These are phyloP conservation scores for Rhynchospora pubera DNA, from an alignment of 176 grass and related monocot species.

Conservation along the genomic window DNA sequence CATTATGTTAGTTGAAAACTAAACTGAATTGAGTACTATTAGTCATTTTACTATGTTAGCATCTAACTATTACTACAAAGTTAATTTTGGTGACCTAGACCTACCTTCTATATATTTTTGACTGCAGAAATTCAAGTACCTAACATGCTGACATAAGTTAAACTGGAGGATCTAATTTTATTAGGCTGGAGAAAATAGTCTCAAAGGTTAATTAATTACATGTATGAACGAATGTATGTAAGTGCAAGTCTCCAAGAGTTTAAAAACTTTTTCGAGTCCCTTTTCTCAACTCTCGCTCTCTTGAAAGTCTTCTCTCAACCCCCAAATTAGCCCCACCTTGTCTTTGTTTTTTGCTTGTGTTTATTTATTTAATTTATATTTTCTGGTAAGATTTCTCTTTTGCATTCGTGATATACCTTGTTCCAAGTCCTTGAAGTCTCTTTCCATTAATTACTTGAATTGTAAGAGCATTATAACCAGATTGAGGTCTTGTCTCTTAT, in stretches of 20 bases:
- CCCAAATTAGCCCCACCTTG: neutral
- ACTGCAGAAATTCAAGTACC: neutral
- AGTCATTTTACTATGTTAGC: neutral
- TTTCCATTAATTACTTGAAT: no score
- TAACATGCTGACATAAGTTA: neutral
- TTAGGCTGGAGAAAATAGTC: neutral
- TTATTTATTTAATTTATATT: neutral
- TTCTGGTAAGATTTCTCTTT: neutral
- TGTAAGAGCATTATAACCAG: no score
- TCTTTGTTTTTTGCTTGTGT: neutral
- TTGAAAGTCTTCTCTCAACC: neutral
- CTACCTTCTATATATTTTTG: neutral
- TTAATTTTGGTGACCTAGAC: neutral
- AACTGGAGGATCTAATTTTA: neutral
- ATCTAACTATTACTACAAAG: neutral
- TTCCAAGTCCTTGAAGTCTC: no score
- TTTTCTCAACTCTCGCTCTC: neutral
- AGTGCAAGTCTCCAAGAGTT: neutral
- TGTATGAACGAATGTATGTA: neutral
- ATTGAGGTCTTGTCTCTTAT: no score
- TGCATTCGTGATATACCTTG: no score
- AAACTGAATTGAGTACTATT: neutral
- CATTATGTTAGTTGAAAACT: neutral
- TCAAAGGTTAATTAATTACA: neutral
- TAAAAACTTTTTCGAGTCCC: no score